Percentiles rank a stretch among this genome's conserved stretches.
Conservation (phyloP, 768 basidiomycete genomes). For the Russula compacta region DNA sequence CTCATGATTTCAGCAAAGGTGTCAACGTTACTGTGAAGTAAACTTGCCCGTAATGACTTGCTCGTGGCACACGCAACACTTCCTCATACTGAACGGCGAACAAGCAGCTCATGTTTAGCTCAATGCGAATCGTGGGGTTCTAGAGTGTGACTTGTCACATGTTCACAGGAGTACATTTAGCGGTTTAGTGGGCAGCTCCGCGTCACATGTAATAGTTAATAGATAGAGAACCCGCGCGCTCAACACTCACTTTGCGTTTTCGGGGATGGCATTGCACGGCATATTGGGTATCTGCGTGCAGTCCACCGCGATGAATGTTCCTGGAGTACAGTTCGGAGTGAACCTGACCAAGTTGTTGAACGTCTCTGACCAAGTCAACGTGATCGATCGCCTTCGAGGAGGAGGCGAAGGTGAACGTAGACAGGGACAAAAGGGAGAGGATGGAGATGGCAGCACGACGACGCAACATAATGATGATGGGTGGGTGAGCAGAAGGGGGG, state of each 20-base stretch:
- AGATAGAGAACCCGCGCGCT: background rate
- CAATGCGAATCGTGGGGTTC: no score
- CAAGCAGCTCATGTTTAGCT: no score
- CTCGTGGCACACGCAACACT: no score
- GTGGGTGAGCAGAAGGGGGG: no score
- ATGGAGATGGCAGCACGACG: background rate
- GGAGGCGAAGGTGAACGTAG: background rate
- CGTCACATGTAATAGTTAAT: background rate
- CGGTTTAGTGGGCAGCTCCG: background rate
- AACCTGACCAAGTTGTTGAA: constrained; percentile 5
- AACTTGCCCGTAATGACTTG: no score
- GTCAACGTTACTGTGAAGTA: no score
- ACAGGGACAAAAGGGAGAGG: background rate
- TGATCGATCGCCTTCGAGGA: constrained; percentile 1
- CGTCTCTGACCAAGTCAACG: constrained; percentile 6
- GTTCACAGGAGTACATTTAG: no score
- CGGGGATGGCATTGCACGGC: constrained; percentile 1
- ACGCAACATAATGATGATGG: background rate
- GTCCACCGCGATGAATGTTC: constrained; percentile 9
- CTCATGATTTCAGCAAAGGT: background rate
- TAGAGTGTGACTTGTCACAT: background rate
- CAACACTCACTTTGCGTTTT: background rate
- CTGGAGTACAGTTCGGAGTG: constrained; percentile 3
- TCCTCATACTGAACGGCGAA: no score
- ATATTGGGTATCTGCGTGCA: constrained; percentile 5